Conservation (phyloP, 768 basidiomycete genomes). For the Rhodotorula paludigena region DNA sequence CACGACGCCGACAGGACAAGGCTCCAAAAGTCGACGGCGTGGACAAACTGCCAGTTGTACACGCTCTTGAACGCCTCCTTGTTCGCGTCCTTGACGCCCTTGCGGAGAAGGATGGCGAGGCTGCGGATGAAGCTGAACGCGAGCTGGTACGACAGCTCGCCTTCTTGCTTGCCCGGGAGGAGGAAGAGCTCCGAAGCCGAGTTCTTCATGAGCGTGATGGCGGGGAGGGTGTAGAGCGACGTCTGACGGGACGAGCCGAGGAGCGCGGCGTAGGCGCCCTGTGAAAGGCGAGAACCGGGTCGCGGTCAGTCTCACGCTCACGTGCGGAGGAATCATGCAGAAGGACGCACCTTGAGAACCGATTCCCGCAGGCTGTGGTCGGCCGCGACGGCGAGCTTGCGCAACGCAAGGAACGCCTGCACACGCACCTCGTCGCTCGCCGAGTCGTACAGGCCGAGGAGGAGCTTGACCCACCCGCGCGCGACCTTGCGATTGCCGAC, state of each 20-base stretch:
- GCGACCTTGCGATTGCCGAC: slow-evolving; percentile 75
- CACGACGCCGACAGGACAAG: slow-evolving; percentile 79
- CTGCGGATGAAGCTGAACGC: slow-evolving; percentile 94
- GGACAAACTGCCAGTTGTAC: slow-evolving; percentile 98
- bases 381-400: slow-evolving; percentile 67
- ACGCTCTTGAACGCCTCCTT: slow-evolving; percentile 91
- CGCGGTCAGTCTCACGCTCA: neutral
- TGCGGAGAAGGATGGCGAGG: slow-evolving; percentile 84
- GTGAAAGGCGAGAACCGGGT: slow-evolving; percentile 48
- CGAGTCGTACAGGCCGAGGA: slow-evolving; percentile 45
- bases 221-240: slow-evolving; percentile 76
- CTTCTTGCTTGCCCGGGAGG: slow-evolving; percentile 57
- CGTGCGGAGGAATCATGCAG: slow-evolving; percentile 50
- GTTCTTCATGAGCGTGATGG: slow-evolving; percentile 96
- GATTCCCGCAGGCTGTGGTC: slow-evolving; percentile 78
- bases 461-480: slow-evolving; percentile 70
- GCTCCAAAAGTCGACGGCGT: slow-evolving; percentile 94
- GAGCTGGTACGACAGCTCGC: slow-evolving; percentile 68
- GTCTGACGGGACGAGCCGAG: slow-evolving; percentile 80
- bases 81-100: slow-evolving; percentile 80
- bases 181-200: slow-evolving; percentile 88
- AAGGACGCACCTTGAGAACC: slow-evolving; percentile 59
- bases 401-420: slow-evolving; percentile 75
- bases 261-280: slow-evolving; percentile 75
- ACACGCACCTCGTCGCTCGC: slow-evolving; percentile 76